These are phyloP conservation scores for Globisporangium paddicum DNA, from an alignment of 352 stramenopile species.

Conservation along the genomic window DNA sequence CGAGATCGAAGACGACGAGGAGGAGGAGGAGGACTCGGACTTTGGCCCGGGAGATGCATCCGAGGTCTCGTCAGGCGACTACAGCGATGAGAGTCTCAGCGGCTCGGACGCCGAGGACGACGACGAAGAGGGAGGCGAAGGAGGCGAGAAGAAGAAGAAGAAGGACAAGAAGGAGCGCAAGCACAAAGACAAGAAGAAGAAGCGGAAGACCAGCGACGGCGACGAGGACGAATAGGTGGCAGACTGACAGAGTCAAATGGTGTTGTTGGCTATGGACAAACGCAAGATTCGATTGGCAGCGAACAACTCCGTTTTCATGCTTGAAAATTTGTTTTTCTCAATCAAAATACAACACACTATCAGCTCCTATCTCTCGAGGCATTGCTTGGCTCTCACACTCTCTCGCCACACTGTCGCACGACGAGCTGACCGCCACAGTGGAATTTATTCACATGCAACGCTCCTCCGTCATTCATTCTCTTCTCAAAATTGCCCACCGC, in stretches of 20 bases:
- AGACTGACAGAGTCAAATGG: too few species aligned
- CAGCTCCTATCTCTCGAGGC: neutral
- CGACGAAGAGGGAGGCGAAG: constrained; percentile 45
- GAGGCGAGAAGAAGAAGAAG: constrained; percentile 62
- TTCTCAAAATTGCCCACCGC: neutral
- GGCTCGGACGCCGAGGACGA: constrained; percentile 78
- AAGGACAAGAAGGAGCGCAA: constrained; percentile 46
- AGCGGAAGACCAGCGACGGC: constrained; percentile 3
- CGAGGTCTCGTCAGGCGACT: constrained; percentile 63
- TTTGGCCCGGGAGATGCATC: constrained; percentile 83
- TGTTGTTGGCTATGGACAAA: too few species aligned
- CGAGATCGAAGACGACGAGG: constrained; percentile 89
- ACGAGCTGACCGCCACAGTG: too few species aligned
- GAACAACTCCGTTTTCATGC: too few species aligned
- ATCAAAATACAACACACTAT: neutral
- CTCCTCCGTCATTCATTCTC: too few species aligned
- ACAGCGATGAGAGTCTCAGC: constrained; percentile 80
- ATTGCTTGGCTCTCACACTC: too few species aligned
- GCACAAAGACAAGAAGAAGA: constrained; percentile 34
- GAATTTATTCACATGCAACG: too few species aligned
- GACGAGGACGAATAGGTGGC: constrained; percentile 13
- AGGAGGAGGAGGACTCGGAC: constrained; percentile 90
- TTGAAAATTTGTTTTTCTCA: too few species aligned
- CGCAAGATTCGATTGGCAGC: too few species aligned
- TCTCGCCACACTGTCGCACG: too few species aligned